Evolutionary conservation across 208 protist genomes (phyloP), one percentile per base, ranked within the genome.

Genomic region (Herpetomonas samuelpessoai): DNA sequence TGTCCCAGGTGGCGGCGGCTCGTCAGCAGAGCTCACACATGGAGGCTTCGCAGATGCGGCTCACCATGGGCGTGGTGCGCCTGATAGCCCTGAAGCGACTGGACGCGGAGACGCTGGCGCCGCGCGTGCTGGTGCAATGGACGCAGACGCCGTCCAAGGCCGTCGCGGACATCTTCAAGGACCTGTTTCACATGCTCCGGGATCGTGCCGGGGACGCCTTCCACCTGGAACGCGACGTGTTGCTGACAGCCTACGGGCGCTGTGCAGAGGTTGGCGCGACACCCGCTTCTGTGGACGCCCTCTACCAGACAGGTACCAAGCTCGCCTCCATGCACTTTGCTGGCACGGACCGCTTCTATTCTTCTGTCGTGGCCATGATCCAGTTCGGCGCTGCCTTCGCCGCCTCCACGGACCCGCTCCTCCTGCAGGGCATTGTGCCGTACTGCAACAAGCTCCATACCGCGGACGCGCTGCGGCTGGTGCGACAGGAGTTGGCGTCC

Each of bases 301-400:
- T 96, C 18, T 83, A 74, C 58, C 82, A 86, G 50, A 73, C 79
- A 4, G 86, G 90, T 26, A 21, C 69, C 39, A 91, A 91, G 62
- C 71, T 96, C 0, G 78, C 90, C 4, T 91, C 86, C 0, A 62
- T 96, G 51, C 90, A 96, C 57, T 96, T 92, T 62, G 56, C 71
- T 51, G 50, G 68, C 28, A 80, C 74, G 24, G 90, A 96, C 52
- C 86, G 86, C 29, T 86, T 79, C 51, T 91, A 92, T 68, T 26
- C 62, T 18, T 73, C 74, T 31, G 79, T 71, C 35, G 76, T 83
- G 10, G 60, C 59, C 22, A 72, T 96, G 49, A 76, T 93, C 16
- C 81, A 65, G 31, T 88, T 88, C 59, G 90, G 79, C 21, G 74
- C 86, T 2, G 62, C 85, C 25, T 93, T 92, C 46, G 83, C 90